phyloP scores from a whole-genome alignment of 257 asterid genomes.

The Echites panduratus region DNA sequence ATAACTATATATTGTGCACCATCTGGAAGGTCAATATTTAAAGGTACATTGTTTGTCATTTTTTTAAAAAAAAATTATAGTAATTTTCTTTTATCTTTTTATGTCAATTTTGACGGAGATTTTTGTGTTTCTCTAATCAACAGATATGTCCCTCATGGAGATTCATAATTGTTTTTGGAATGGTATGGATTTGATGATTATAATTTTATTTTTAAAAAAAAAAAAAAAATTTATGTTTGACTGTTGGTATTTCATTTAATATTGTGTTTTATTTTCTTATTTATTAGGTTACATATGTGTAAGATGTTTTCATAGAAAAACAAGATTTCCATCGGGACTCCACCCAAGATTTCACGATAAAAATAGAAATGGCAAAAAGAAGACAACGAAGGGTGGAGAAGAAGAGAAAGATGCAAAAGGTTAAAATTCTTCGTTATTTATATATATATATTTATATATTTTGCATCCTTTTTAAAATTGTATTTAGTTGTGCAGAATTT shows the following conservation, averaged over 20 bases:
- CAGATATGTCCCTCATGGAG: neutral
- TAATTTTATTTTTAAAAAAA: too few species aligned
- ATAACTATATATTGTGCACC: constrained; percentile 44
- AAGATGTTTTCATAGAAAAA: neutral
- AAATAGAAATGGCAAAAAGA: neutral
- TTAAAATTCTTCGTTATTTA: too few species aligned
- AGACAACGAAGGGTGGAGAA: neutral
- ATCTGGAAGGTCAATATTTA: constrained; percentile 35
- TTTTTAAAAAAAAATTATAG: too few species aligned
- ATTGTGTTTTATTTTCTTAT: neutral
- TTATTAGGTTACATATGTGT: neutral
- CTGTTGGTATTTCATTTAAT: too few species aligned
- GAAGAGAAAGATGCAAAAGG: too few species aligned
- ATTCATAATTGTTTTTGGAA: constrained; percentile 13
- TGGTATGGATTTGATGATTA: constrained; percentile 11
- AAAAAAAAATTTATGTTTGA: too few species aligned
- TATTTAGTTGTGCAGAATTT: too few species aligned
- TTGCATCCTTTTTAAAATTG: too few species aligned
- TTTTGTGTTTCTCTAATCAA: neutral
- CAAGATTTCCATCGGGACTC: neutral
- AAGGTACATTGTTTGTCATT: constrained; percentile 27
- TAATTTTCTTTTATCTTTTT: too few species aligned
- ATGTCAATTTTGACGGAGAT: neutral
- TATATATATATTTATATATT: too few species aligned
- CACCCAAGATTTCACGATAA: neutral